A percentile compares a stretch with the other conserved stretches of the same genome.
These are phyloP conservation scores for Liriodendron chinense DNA, from an alignment of 164 flowering plant species.

Conservation along the genomic window DNA sequence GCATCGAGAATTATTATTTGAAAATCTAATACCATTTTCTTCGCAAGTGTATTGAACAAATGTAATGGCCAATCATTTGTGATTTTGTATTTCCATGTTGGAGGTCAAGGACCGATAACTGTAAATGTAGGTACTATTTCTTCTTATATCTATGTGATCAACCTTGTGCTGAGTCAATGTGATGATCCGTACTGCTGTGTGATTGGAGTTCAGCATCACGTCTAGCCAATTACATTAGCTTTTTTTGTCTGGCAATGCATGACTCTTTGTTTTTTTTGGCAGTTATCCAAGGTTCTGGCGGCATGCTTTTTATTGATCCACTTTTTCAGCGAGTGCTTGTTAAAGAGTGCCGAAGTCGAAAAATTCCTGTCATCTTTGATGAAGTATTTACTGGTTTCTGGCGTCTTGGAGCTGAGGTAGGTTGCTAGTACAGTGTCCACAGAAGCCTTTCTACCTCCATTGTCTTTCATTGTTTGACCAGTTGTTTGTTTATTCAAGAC, in stretches of 20 bases:
- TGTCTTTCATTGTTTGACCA: conserved; percentile 6
- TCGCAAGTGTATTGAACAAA: too few relatives aligned
- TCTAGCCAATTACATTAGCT: background rate
- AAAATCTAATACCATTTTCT: too few relatives aligned
- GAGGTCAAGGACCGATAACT: too few relatives aligned
- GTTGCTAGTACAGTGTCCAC: background rate
- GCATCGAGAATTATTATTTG: too few relatives aligned
- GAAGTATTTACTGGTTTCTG: conserved; percentile 97
- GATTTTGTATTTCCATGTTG: too few relatives aligned
- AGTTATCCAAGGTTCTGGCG: conserved; percentile 94
- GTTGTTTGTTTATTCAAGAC: conserved; percentile 7
- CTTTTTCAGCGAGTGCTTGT: conserved; percentile 87
- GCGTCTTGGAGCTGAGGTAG: conserved; percentile 96
- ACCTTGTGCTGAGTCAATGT: too few relatives aligned
- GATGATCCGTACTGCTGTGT: too few relatives aligned
- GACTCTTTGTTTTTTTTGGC: conserved; percentile 11
- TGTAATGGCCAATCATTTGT: too few relatives aligned
- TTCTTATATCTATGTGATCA: too few relatives aligned
- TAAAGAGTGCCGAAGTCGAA: conserved; percentile 55
- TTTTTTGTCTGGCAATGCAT: background rate
- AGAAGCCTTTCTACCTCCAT: conserved; percentile 8
- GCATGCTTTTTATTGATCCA: conserved; percentile 98
- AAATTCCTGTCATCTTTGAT: conserved; percentile 90
- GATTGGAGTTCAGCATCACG: too few relatives aligned
- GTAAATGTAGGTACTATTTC: too few relatives aligned